Percentiles rank a stretch among this genome's conserved stretches.
These are phyloP conservation scores for Ogataea hybrid DNA, from an alignment of 1,139 yeast genomes.

Conservation along the genomic window DNA sequence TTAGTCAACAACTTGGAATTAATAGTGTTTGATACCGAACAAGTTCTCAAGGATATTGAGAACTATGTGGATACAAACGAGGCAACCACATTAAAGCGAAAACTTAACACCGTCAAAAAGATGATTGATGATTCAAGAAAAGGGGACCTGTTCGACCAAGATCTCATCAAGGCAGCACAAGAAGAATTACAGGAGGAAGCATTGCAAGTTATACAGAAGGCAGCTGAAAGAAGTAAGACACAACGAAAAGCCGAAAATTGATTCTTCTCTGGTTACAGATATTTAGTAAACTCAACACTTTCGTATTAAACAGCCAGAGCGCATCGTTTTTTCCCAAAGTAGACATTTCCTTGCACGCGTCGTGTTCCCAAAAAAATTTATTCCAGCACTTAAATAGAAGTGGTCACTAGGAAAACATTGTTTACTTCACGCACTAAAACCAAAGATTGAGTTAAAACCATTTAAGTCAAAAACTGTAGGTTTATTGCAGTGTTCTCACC, in stretches of 20 bases:
- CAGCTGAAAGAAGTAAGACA: constrained; percentile 24
- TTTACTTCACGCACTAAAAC: neutral
- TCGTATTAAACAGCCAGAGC: too few relatives aligned
- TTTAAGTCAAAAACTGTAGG: too few relatives aligned
- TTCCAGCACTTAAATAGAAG: neutral
- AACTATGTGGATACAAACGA: constrained; percentile 35
- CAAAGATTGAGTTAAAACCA: too few relatives aligned
- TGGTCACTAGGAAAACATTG: neutral
- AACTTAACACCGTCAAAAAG: constrained; percentile 39
- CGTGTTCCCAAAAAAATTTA: constrained; percentile 2
- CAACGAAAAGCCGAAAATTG: constrained; percentile 2
- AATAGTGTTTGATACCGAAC: constrained; percentile 33
- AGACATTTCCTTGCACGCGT: constrained; percentile 8
- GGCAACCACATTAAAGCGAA: constrained; percentile 32
- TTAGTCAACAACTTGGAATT: constrained; percentile 33
- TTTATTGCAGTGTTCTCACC: too few relatives aligned
- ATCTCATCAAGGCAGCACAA: constrained; percentile 32
- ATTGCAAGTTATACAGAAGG: constrained; percentile 25
- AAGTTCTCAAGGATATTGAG: constrained; percentile 28
- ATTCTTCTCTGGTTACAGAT: too few relatives aligned
- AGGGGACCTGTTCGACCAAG: constrained; percentile 32
- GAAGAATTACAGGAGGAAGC: constrained; percentile 32
- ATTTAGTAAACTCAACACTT: too few relatives aligned
- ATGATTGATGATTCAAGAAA: constrained; percentile 49
- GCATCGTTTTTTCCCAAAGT: constrained; percentile 1